Evolutionary conservation across 208 protist species (phyloP).

Genomic region (Balamuthia mandrillaris): DNA sequence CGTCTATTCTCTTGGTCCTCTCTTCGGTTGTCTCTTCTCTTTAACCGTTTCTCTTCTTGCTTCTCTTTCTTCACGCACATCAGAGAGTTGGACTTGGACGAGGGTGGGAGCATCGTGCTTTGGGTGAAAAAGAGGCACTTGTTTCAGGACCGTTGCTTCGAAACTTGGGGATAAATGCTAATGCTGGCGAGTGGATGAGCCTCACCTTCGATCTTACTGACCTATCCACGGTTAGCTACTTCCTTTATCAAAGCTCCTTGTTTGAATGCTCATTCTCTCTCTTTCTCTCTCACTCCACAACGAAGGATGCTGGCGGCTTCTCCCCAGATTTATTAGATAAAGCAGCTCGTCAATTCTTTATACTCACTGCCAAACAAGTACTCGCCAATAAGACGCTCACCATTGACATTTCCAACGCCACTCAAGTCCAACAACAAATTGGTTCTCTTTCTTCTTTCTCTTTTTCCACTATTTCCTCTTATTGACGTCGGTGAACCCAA

Average conservation of each 20-base stretch:
- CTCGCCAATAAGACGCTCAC: background rate
- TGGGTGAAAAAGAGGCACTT: slow-evolving; percentile 79
- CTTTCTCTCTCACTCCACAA: background rate
- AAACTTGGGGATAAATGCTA: slow-evolving; percentile 70
- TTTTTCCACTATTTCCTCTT: background rate
- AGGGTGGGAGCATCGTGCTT: slow-evolving; percentile 75
- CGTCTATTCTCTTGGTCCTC: too few species aligned
- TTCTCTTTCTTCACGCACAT: background rate
- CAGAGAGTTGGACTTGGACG: slow-evolving; percentile 77
- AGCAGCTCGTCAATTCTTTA: background rate
- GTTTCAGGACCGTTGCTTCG: slow-evolving; percentile 73
- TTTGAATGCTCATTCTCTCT: background rate
- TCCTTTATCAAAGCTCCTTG: too few species aligned
- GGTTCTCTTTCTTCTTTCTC: too few species aligned
- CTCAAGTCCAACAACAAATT: background rate
- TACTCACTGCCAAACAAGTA: background rate
- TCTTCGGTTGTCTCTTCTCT: background rate
- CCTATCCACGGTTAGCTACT: background rate
- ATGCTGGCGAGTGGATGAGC: slow-evolving; percentile 69
- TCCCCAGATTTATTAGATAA: background rate
- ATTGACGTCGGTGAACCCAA: too few species aligned
- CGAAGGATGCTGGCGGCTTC: background rate
- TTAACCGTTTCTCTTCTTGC: background rate
- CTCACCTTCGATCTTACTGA: slow-evolving; percentile 48
- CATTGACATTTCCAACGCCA: background rate